Percentiles rank a stretch among this genome's conserved stretches.
phyloP scores from a whole-genome alignment of 306 rosid genomes.

The Acacia confusa region DNA sequence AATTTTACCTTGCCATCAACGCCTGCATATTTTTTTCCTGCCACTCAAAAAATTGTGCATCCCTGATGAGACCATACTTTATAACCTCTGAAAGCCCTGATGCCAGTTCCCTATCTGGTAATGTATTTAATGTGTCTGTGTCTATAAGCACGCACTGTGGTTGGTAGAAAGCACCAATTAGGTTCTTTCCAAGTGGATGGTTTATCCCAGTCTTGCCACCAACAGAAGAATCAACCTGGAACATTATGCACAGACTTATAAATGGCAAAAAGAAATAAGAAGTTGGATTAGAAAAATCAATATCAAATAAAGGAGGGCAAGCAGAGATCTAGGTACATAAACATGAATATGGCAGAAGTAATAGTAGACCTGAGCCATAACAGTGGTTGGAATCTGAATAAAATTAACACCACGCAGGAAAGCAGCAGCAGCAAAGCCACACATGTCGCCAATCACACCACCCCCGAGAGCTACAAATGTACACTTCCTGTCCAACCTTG shows the following conservation, averaged over 20 bases:
- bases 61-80: constrained; percentile 91
- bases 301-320: neutral
- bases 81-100: constrained; percentile 95
- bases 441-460: constrained; percentile 94
- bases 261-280: neutral
- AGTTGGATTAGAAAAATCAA: constrained; percentile 3
- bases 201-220: constrained; percentile 98
- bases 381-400: constrained; percentile 96
- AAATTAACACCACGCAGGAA: constrained; percentile 87
- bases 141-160: constrained; percentile 93
- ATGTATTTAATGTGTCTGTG: constrained; percentile 73
- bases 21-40: constrained; percentile 85
- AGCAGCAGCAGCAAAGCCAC: constrained; percentile 91
- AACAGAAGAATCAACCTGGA: constrained; percentile 97
- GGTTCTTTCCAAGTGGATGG: constrained; percentile 90
- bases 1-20: constrained; percentile 68
- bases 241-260: constrained; percentile 19
- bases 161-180: constrained; percentile 93
- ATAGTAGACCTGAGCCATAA: constrained; percentile 84
- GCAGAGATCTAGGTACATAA: neutral
- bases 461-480: constrained; percentile 98
- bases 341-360: neutral
- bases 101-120: constrained; percentile 89
- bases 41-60: constrained; percentile 91
- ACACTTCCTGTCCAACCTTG: constrained; percentile 70